phyloP scores from a whole-genome alignment of 441 rosid species.

The Raphanus hybrid region DNA sequence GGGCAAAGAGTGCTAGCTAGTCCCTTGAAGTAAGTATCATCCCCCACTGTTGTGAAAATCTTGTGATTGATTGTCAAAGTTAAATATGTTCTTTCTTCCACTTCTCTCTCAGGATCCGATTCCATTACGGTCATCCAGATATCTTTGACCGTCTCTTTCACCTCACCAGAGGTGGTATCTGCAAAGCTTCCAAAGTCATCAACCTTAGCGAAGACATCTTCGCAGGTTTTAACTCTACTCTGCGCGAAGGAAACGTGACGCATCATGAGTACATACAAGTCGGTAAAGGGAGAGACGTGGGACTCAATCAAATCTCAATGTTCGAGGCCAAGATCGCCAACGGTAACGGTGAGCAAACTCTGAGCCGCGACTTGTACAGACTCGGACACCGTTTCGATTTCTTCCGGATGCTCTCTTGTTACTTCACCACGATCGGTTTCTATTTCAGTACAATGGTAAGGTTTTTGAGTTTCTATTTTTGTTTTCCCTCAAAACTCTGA shows the following conservation, averaged over 20 bases:
- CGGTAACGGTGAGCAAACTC: constrained; percentile 96
- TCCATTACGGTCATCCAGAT: constrained; percentile 99
- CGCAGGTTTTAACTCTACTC: constrained; percentile 95
- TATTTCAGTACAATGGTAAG: constrained; percentile 91
- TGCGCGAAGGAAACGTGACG: constrained; percentile 91
- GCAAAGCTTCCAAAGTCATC: constrained; percentile 95
- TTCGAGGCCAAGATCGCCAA: constrained; percentile 97
- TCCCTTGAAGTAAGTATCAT: constrained; percentile 65
- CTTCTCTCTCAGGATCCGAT: constrained; percentile 67
- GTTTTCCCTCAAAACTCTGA: constrained; percentile 15
- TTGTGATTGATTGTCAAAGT: neutral
- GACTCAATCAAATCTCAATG: constrained; percentile 93
- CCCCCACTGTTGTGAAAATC: constrained; percentile 44
- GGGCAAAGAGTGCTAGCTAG: constrained; percentile 78
- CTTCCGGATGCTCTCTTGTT: constrained; percentile 95
- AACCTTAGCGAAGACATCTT: constrained; percentile 98
- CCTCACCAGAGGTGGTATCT: constrained; percentile 96
- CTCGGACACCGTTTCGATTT: constrained; percentile 97
- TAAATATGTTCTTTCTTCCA: neutral
- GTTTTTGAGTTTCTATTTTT: neutral
- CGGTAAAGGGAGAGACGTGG: constrained; percentile 99
- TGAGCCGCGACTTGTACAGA: constrained; percentile 87
- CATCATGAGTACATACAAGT: constrained; percentile 99
- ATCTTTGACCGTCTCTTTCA: constrained; percentile 92
- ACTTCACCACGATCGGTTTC: constrained; percentile 90